Conservation (phyloP, 768 basidiomycete genomes). For the Cystofilobasidium bisporidii region DNA sequence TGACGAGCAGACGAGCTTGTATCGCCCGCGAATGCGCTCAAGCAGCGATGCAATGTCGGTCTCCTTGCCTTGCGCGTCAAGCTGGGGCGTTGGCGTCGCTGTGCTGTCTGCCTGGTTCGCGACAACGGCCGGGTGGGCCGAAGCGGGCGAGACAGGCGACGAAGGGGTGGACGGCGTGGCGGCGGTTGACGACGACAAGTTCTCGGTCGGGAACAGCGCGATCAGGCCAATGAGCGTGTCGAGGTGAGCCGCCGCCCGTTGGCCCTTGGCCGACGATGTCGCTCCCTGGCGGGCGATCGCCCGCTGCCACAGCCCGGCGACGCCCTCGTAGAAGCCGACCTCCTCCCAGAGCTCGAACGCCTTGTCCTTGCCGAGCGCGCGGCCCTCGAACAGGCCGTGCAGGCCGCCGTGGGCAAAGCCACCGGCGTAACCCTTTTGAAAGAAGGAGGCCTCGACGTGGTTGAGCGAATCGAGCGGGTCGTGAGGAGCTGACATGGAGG, state of each 20-base stretch:
- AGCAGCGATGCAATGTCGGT: slow-evolving; percentile 67
- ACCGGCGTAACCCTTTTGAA: slow-evolving; percentile 61
- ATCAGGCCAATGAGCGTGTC: slow-evolving; percentile 62
- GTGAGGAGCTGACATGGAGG: background rate
- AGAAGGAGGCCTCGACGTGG: slow-evolving; percentile 53
- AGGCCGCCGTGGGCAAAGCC: slow-evolving; percentile 77
- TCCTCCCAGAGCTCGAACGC: slow-evolving; percentile 97
- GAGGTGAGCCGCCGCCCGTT: slow-evolving; percentile 56
- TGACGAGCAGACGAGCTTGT: slow-evolving; percentile 73
- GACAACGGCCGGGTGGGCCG: background rate
- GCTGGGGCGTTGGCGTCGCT: background rate
- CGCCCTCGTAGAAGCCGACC: slow-evolving; percentile 84
- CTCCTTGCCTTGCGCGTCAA: slow-evolving; percentile 22
- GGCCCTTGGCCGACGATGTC: slow-evolving; percentile 35
- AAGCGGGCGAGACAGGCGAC: slow-evolving; percentile 34
- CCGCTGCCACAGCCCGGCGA: slow-evolving; percentile 59
- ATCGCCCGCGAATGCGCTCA: slow-evolving; percentile 74
- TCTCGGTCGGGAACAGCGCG: slow-evolving; percentile 62
- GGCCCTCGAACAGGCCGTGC: slow-evolving; percentile 83
- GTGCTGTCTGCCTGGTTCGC: too few species aligned
- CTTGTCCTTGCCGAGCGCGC: slow-evolving; percentile 77
- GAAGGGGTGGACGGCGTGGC: slow-evolving; percentile 3
- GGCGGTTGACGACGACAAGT: slow-evolving; percentile 46
- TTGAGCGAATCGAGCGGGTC: slow-evolving; percentile 22
- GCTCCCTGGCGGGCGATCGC: background rate